These are phyloP conservation scores for Metschnikowia arizonensis DNA, from an alignment of 805 yeast species.

Conservation along the genomic window DNA sequence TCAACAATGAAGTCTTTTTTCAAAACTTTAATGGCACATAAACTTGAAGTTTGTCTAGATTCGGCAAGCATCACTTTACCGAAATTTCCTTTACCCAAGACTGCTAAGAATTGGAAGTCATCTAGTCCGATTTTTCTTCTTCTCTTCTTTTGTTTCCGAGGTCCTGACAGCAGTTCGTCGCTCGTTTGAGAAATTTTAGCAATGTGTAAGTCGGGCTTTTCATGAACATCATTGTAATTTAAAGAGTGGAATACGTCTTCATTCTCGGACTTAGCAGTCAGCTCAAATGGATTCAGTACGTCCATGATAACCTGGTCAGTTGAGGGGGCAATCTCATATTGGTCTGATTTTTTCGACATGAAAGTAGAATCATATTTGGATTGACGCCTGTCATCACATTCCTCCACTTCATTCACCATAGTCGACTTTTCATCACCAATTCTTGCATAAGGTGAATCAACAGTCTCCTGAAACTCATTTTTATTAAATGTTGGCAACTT, in stretches of 20 bases:
- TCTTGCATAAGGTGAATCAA: slow-evolving; percentile 14
- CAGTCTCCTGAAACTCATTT: slow-evolving; percentile 12
- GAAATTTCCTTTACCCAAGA: slow-evolving; percentile 95
- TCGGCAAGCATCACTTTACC: slow-evolving; percentile 98
- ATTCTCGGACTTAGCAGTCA: slow-evolving; percentile 1
- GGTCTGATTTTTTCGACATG: slow-evolving; percentile 21
- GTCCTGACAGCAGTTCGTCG: slow-evolving; percentile 10
- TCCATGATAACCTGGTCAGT: slow-evolving; percentile 6
- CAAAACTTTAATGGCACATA: slow-evolving; percentile 94
- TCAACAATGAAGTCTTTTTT: slow-evolving; percentile 95
- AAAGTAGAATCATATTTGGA: slow-evolving; percentile 21
- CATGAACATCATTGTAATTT: slow-evolving; percentile 24
- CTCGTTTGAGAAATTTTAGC: neutral
- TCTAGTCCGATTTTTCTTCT: slow-evolving; percentile 85
- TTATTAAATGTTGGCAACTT: slow-evolving; percentile 15
- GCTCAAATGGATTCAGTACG: slow-evolving; percentile 11
- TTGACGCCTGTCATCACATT: slow-evolving; percentile 2
- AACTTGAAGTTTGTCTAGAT: slow-evolving; percentile 70
- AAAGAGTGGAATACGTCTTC: slow-evolving; percentile 19
- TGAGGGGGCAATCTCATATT: slow-evolving; percentile 7
- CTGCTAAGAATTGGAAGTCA: slow-evolving; percentile 91
- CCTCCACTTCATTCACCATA: neutral
- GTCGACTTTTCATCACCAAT: neutral
- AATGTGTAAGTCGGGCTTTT: slow-evolving; percentile 2
- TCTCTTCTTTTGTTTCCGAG: slow-evolving; percentile 30